phyloP scores from a whole-genome alignment of 164 flowering plant genomes.

The Stephania japonica region DNA sequence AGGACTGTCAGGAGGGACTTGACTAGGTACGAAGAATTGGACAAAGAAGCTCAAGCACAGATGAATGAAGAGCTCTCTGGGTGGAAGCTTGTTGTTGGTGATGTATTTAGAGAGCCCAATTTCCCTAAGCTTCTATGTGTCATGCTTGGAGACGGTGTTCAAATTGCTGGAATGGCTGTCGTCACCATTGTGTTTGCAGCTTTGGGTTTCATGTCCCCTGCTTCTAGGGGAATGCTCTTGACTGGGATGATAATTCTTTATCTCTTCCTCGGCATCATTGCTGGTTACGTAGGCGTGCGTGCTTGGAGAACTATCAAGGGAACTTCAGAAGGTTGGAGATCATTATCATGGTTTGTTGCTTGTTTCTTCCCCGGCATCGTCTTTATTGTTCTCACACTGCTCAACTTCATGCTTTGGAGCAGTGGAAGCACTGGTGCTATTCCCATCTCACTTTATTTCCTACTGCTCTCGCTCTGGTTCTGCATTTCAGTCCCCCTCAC shows the following conservation, averaged over 20 bases:
- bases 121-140: constrained; percentile 29
- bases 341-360: constrained; percentile 32
- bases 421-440: constrained; percentile 41
- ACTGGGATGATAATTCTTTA: constrained; percentile 35
- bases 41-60: constrained; percentile 67
- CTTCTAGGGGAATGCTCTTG: constrained; percentile 37
- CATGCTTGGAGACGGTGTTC: constrained; percentile 40
- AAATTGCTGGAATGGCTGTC: constrained; percentile 36
- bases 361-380: constrained; percentile 38
- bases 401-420: constrained; percentile 37
- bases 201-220: constrained; percentile 41
- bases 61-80: constrained; percentile 74
- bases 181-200: constrained; percentile 38
- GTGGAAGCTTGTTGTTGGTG: constrained; percentile 70
- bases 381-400: constrained; percentile 23
- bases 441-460: constrained; percentile 31
- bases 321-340: constrained; percentile 32
- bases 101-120: constrained; percentile 49
- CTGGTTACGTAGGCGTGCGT: constrained; percentile 36
- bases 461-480: constrained; percentile 35
- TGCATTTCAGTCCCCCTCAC: constrained; percentile 42
- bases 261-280: constrained; percentile 33
- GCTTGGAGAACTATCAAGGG: constrained; percentile 38
- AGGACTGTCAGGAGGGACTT: constrained; percentile 37
- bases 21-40: constrained; percentile 49